phyloP scores from a whole-genome alignment of 176 grass and related monocot genomes.

The Rhynchospora tenuis region DNA sequence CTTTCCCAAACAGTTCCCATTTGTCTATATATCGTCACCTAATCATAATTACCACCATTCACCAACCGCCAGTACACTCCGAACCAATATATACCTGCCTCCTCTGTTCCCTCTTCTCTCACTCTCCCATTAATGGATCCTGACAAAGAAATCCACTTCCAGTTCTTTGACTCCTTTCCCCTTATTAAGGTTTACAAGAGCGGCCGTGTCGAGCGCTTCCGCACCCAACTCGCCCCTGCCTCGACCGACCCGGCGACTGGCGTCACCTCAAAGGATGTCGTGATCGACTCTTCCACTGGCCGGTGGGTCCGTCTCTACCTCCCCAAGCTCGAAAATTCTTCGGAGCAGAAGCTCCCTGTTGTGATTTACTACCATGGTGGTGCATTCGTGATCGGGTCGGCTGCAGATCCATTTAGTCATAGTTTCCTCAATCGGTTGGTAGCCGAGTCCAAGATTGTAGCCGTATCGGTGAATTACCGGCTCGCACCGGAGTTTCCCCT shows the following conservation, averaged over 20 bases:
- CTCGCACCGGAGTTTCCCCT: slow-evolving; percentile 74
- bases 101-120: neutral
- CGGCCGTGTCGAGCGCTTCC: slow-evolving; percentile 53
- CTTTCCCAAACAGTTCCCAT: neutral
- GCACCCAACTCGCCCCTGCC: slow-evolving; percentile 28
- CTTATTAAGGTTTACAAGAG: slow-evolving; percentile 58
- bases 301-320: slow-evolving; percentile 71
- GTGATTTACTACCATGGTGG: slow-evolving; percentile 66
- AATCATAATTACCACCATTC: neutral
- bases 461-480: slow-evolving; percentile 67
- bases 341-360: slow-evolving; percentile 35
- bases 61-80: neutral
- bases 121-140: slow-evolving; percentile 17
- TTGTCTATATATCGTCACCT: neutral
- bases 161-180: slow-evolving; percentile 38
- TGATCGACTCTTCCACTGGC: slow-evolving; percentile 35
- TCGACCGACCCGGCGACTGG: slow-evolving; percentile 41
- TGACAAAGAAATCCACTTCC: slow-evolving; percentile 43
- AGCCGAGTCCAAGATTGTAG: slow-evolving; percentile 37
- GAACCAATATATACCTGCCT: neutral
- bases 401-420: slow-evolving; percentile 53
- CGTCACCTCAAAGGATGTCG: slow-evolving; percentile 53
- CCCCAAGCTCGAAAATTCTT: slow-evolving; percentile 13
- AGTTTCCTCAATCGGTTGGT: slow-evolving; percentile 40
- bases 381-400: slow-evolving; percentile 60